A percentile compares a stretch with the other conserved stretches of the same genome.
Conservation (phyloP, 495 filamentous ascomycete genomes). For the Talaromyces borbonicus region DNA sequence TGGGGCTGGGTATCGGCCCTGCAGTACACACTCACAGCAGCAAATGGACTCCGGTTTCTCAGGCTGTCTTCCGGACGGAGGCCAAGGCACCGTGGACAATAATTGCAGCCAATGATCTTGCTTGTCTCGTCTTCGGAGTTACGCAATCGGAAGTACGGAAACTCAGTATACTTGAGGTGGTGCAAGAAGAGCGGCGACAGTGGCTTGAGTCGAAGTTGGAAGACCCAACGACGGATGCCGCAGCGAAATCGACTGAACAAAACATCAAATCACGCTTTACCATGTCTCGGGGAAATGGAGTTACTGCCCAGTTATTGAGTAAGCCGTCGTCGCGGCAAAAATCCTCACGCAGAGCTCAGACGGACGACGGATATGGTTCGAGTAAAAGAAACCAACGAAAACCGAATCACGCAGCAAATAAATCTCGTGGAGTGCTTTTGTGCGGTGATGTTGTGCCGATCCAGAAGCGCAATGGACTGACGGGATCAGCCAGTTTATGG, state of each 20-base stretch:
- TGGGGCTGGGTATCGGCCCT: slow-evolving; percentile 26
- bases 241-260: slow-evolving; percentile 27
- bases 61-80: slow-evolving; percentile 95
- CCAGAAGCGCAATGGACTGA: slow-evolving; percentile 83
- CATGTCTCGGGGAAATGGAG: slow-evolving; percentile 53
- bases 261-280: slow-evolving; percentile 28
- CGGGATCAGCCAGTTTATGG: slow-evolving; percentile 90
- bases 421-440: slow-evolving; percentile 82
- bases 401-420: slow-evolving; percentile 51
- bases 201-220: slow-evolving; percentile 87
- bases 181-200: slow-evolving; percentile 71
- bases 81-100: slow-evolving; percentile 87
- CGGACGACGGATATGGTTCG: slow-evolving; percentile 65
- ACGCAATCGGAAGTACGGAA: slow-evolving; percentile 89
- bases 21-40: slow-evolving; percentile 74
- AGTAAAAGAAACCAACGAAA: slow-evolving; percentile 43
- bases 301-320: slow-evolving; percentile 77
- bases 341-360: slow-evolving; percentile 50
- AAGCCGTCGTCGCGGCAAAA: slow-evolving; percentile 73
- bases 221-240: slow-evolving; percentile 43
- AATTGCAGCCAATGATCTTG: slow-evolving; percentile 90
- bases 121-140: slow-evolving; percentile 91
- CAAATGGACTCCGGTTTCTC: slow-evolving; percentile 81
- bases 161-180: slow-evolving; percentile 90
- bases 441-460: slow-evolving; percentile 98